Base-by-base conservation (phyloP, 2,329 filamentous ascomycete species). In the Reticulascus tulasneorum region DNA sequence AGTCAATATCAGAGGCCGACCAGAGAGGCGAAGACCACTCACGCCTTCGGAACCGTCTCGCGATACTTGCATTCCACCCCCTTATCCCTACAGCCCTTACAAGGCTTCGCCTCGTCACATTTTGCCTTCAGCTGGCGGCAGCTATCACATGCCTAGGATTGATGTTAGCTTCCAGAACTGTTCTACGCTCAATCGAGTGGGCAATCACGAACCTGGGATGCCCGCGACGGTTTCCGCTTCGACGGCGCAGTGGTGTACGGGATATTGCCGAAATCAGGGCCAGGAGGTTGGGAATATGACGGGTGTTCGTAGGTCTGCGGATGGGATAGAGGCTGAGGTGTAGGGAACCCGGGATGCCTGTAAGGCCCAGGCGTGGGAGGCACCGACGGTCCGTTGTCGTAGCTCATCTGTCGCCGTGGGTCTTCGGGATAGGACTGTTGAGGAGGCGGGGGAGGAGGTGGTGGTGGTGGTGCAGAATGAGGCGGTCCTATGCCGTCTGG, bases 11-110 rank as follows among this genome's bases (percentile, higher is more conserved):
- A 70, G n/a, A n/a, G n/a, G n/a, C n/a, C n/a, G 64, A 47, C 69
- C 19, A 49, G 50, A 34, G 35, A 32, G 26, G 29, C 25, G 17
- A 31, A 31, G 22, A 30, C 34, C 24, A 69, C 84, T 58, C 72
- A 94, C 86, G 94, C 91, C 55, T 94, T 93, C 12, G 88, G 88
- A 16, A 88, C 85, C 6, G 93, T 84, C 54, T 96, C 90, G 47
- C 90, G 82, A 60, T 96, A 97, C 59, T 86, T 82, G 66, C 87
- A 98, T 35, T 81, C 74, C 21, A 88, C 73, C 47, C 77, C 82
- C 56, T 94, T 94, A 49, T 97, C 90, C 51, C 84, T 84, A 59
- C 93, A 98, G 51, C 83, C 87, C 55, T 88, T 91, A 51, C 85
- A 84, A 3, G 85, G 89, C 47, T 84, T 81, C 9, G 82, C 81